Base-by-base conservation (phyloP, 192 early-diverging fungal genomes). In the Backusella liffmaniae region DNA sequence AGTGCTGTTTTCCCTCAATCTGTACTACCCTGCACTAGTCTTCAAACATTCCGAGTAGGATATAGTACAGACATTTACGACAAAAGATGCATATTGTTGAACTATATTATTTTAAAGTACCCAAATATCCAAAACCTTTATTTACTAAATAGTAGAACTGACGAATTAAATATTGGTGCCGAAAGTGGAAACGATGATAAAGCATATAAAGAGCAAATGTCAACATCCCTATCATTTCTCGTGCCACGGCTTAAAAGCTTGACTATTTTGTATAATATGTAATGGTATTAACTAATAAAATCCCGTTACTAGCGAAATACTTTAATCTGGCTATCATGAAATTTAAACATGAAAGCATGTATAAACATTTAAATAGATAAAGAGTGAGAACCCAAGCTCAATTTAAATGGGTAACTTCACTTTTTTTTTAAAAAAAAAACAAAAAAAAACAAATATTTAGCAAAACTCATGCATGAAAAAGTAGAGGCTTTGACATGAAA, bases 61-160 rank as follows among this genome's bases (percentile, higher is more conserved):
- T 62, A 62, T 29, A 62, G 9, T n/a, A 62, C 56, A 10, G 56
- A 62, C 4, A n/a, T 62, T 8, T 29, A 62, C 12, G 56, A 62
- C 23, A 62, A 62, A 62, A 62, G 26, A 9, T 62, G 23, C 56
- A 62, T 62, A 23, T 10, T 62, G 26, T 10, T 62, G n/a, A 62
- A 26, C 23, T 62, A 62, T 29, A 62, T 62, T 7, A 62, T 62
- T 13, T 62, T 29, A 29, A 62, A 62, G 12, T 62, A 62, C 1
- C 56, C 56, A 62, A 62, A 62, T 29, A 62, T 62, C 26, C 56
- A 62, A 29, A 62, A 62, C 23, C 56, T 62, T 15, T 62, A 62
- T 26, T 62, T 62, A 26, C 56, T 62, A 3, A 62, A 62, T 62
- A 29, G 23, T 29, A 62, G 10, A 10, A 9, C 56, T 13, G 23